Base-by-base conservation (phyloP, 352 stramenopile species). In the Ophiocytium majus region DNA sequence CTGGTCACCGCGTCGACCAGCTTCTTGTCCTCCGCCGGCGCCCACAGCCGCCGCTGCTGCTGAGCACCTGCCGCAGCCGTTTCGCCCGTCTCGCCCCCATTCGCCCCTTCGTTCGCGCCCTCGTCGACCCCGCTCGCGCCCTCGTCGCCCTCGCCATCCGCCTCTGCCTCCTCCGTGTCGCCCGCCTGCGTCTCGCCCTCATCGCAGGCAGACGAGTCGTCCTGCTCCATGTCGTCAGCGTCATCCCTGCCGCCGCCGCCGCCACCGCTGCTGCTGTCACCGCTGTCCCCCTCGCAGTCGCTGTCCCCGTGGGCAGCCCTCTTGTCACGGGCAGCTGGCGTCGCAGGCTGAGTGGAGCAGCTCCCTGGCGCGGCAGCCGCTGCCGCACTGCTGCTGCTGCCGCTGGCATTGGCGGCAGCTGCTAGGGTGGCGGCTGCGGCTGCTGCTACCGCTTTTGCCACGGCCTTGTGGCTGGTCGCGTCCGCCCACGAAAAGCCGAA, bases 1-100 rank as follows among this genome's bases (percentile, higher is more conserved):
- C 36, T 63, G 9, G 49, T 35, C 14, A 88, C 84, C n/a, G 84
- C 84, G 19, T 64, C 79, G 5, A 66, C 50, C 0, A 88, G 66
- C 34, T 43, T 76, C 9, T 50, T 31, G 43, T 88, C 84, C 66
- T 88, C 84, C 23, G 82, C 84, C 9, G 79, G 78, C 23, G 34
- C 81, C 79, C 79, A 87, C 83, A 81, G 50, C 50, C 49, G 33
- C 49, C 32, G 34, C 23, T 32, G 50, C 36, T 85, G 33, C 37
- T 63, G 36, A 34, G 28, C 32, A 37, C 50, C 33, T 19, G 50
- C 33, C 43, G 23, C 35, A 31, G 14, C 75, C 28, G 10, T 34
- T n/a, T n/a, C n/a, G n/a, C 71, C 49, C 33, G 10, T 23, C 71
- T 35, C 71, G 33, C 14, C 71, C 9, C 66, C 66, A 5, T 0